phyloP scores from a whole-genome alignment of 1,139 yeast genomes.

The Pichia sp. region DNA sequence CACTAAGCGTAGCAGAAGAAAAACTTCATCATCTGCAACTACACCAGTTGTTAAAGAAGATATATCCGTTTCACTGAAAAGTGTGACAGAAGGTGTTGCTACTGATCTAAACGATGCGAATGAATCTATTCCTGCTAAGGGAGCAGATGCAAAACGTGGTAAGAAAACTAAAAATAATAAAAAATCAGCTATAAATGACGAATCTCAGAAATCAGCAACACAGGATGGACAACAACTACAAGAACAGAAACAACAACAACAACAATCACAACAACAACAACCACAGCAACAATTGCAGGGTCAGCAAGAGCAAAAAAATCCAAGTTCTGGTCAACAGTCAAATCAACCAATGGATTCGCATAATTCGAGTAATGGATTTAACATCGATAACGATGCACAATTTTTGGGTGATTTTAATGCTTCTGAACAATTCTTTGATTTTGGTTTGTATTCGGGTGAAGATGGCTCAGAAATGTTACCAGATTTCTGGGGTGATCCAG shows the following conservation, averaged over 20 bases:
- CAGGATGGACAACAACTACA: neutral
- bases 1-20: slow-evolving; percentile 23
- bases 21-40: slow-evolving; percentile 17
- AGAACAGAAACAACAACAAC: neutral
- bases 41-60: slow-evolving; percentile 27
- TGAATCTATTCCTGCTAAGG: neutral
- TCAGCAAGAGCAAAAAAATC: neutral
- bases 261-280: neutral
- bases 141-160: neutral
- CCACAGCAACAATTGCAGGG: neutral
- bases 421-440: slow-evolving; percentile 45
- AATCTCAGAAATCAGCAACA: neutral
- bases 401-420: slow-evolving; percentile 28
- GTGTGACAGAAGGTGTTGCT: slow-evolving; percentile 9
- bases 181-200: neutral
- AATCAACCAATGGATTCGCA: neutral
- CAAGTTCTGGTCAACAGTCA: too few relatives aligned
- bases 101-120: neutral
- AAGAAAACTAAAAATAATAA: neutral
- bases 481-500: slow-evolving; percentile 48
- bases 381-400: slow-evolving; percentile 19
- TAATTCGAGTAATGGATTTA: slow-evolving; percentile 1
- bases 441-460: slow-evolving; percentile 41
- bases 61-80: slow-evolving; percentile 17
- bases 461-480: slow-evolving; percentile 28